Percentiles rank a stretch among this genome's conserved stretches.
phyloP scores from a whole-genome alignment of 1,139 yeast species.

The Blastobotrys raffinosifermentans region DNA sequence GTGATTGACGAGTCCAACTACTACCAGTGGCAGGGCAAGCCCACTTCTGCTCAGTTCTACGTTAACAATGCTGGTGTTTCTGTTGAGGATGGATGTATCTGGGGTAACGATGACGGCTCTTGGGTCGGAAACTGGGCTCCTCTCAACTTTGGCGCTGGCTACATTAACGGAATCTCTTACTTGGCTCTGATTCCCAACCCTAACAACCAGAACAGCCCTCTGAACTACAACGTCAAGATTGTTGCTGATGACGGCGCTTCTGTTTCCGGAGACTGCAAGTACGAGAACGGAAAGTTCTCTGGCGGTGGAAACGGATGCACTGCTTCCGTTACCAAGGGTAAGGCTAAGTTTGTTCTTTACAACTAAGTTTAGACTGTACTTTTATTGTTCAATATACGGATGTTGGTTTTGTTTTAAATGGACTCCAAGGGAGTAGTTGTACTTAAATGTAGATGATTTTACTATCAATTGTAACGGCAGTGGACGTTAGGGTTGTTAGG shows the following conservation, averaged over 20 bases:
- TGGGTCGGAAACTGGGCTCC: conserved; percentile 99
- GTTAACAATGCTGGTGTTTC: conserved; percentile 95
- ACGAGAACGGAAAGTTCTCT: conserved; percentile 69
- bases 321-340: conserved; percentile 77
- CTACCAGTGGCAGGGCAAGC: conserved; percentile 75
- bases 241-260: conserved; percentile 60
- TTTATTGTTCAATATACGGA: no score
- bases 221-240: conserved; percentile 80
- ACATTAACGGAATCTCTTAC: conserved; percentile 71
- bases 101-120: conserved; percentile 70
- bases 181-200: conserved; percentile 94
- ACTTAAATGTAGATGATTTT: no score
- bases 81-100: conserved; percentile 82
- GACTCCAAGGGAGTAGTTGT: no score
- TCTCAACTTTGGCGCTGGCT: conserved; percentile 89
- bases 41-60: conserved; percentile 92
- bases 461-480: no score
- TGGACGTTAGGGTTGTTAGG: no score
- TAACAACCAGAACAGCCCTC: conserved; percentile 65
- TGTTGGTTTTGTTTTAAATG: no score
- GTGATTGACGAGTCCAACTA: conserved; percentile 73
- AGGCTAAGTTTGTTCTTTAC: conserved; percentile 68
- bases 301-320: conserved; percentile 89
- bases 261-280: conserved; percentile 72
- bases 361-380: not conserved